Base-by-base conservation (phyloP, 2,329 filamentous ascomycete genomes). In the Microcyclospora tardicrescens region DNA sequence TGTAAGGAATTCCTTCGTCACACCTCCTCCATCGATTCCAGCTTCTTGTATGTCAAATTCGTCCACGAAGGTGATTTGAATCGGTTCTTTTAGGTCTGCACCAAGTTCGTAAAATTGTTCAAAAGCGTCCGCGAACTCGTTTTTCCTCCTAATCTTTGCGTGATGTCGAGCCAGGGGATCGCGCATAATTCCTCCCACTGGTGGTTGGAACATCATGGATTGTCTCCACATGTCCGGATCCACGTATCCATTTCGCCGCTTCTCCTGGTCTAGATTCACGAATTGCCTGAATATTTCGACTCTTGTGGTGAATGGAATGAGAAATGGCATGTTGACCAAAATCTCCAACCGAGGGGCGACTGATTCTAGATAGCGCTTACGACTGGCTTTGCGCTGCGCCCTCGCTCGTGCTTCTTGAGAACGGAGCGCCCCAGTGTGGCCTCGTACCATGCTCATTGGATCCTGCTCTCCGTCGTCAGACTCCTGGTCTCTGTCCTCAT, bases 51-150 rank as follows among this genome's bases (percentile, higher is more conserved):
- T 75, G 43, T 82, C 83, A 49, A 93, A 98, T 43, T 86, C 75
- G 56, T 98, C 91, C 33, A 95, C 79, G 58, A 98, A 98, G 0
- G 84, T 91, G 53, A 98, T 96, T 55, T 93, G 85, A 28, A 98
- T 94, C 0, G 86, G 85, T 55, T 96, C 89, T 56, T 96, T 96
- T 40, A 98, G 63, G 1, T 79, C 80, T 11, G 89, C 82, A 0
- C 81, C 82, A 5, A 96, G 69, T 1, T 73, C 61, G 52, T 85
- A 95, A 53, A 95, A 95, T 39, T 86, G 74, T 3, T 79, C 67
- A 55, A 79, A 89, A 0, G 91, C 91, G 62, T 95, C 87, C 13
- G 84, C 72, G 54, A 96, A 95, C 5, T 93, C 72, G 35, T 75
- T 72, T 14, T 82, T 79, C 43, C 91, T 75, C 40, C 77, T 74